These are phyloP conservation scores for Aspergillus bombycis DNA, from an alignment of 2,329 filamentous ascomycete species.

Conservation along the genomic window DNA sequence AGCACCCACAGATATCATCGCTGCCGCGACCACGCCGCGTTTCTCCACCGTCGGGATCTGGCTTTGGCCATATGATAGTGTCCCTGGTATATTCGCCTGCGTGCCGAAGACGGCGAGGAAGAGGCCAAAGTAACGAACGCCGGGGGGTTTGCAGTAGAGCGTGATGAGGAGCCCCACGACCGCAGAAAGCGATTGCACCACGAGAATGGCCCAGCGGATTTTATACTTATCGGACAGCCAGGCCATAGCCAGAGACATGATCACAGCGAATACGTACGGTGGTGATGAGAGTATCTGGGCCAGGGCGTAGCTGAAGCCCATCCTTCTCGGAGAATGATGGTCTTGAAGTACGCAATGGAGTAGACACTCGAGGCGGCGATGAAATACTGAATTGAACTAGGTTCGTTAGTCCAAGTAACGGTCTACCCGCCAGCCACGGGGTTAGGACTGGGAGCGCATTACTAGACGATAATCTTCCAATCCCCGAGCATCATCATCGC, in stretches of 20 bases:
- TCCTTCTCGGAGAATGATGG: slow-evolving; percentile 40
- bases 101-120: not conserved
- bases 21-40: not conserved
- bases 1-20: not conserved
- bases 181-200: not conserved
- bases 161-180: not conserved
- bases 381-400: not conserved
- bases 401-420: not conserved
- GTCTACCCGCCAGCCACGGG: not conserved
- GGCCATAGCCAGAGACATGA: slow-evolving; percentile 33
- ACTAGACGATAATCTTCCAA: not conserved
- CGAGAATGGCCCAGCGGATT: slow-evolving; percentile 3
- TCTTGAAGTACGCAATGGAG: slow-evolving; percentile 42
- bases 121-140: not conserved
- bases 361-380: slow-evolving; percentile 21
- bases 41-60: not conserved
- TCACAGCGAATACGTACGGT: slow-evolving; percentile 40
- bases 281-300: slow-evolving; percentile 38
- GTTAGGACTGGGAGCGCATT: not conserved
- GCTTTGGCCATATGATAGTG: not conserved
- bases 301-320: slow-evolving; percentile 39
- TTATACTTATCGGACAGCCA: slow-evolving; percentile 21
- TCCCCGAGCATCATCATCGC: not conserved
- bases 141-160: not conserved
- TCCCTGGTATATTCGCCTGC: not conserved